A percentile compares a stretch with the other conserved stretches of the same genome.
Evolutionary conservation across 805 yeast species (phyloP).

Genomic region (Yarrowia bubula): DNA sequence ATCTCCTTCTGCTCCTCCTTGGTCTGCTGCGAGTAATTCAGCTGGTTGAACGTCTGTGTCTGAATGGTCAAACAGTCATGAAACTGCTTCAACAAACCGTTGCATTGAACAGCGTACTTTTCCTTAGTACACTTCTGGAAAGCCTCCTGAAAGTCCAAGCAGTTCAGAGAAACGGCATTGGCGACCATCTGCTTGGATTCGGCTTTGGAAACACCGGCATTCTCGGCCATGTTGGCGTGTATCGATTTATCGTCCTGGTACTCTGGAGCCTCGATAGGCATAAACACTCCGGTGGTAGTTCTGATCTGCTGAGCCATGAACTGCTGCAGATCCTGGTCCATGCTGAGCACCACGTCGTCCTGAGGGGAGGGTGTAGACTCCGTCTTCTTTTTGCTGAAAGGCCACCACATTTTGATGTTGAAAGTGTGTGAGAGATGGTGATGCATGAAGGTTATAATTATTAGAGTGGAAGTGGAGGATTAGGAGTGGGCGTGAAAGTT

Average conservation of each 20-base stretch:
- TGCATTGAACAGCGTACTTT: constrained; percentile 15
- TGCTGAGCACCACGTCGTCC: background rate
- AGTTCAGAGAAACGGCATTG: constrained; percentile 13
- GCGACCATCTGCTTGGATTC: constrained; percentile 9
- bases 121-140: background rate
- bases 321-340: constrained; percentile 23
- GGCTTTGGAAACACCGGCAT: background rate
- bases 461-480: too few species aligned
- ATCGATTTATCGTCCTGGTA: constrained; percentile 18
- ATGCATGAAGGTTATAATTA: background rate
- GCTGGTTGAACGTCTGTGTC: constrained; percentile 15
- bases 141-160: constrained; percentile 21
- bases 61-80: constrained; percentile 16
- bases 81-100: constrained; percentile 1
- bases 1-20: constrained; percentile 3
- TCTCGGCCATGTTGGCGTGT: constrained; percentile 8
- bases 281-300: constrained; percentile 7
- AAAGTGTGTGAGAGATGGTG: background rate
- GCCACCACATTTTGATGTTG: constrained; percentile 17
- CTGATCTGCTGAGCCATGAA: background rate
- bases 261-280: background rate
- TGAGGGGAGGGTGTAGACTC: background rate
- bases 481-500: too few species aligned
- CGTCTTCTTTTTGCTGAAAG: background rate
- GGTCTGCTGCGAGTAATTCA: constrained; percentile 9